Percentiles rank a stretch among this genome's conserved stretches.
Conservation (phyloP, 2,329 filamentous ascomycete species). For the Pyrenophora graminea region DNA sequence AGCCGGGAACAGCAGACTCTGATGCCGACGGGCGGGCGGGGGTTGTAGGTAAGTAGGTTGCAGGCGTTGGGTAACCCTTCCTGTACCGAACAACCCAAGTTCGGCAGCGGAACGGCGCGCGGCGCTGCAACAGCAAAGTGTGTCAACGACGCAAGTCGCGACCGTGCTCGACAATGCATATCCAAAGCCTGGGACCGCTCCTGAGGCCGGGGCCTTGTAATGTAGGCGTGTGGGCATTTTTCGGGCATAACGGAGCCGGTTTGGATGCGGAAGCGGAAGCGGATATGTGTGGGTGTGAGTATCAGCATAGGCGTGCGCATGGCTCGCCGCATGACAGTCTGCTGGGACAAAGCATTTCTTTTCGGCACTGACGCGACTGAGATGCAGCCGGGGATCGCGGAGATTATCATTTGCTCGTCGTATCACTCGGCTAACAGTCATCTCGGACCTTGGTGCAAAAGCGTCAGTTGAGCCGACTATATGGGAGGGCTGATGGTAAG, state of each 20-base stretch:
- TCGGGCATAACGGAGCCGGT: constrained; percentile 5
- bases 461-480: constrained; percentile 20
- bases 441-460: constrained; percentile 18
- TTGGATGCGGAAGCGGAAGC: not conserved
- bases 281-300: not conserved
- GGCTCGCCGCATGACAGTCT: constrained; percentile 12
- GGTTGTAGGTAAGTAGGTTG: not conserved
- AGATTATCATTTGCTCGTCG: constrained; percentile 19
- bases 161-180: constrained; percentile 18
- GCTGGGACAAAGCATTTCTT: constrained; percentile 17
- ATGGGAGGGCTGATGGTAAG: constrained; percentile 11
- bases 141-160: constrained; percentile 19
- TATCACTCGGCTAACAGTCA: constrained; percentile 13
- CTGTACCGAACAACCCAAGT: constrained; percentile 7
- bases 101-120: constrained; percentile 32
- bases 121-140: constrained; percentile 21
- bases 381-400: constrained; percentile 18
- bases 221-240: not conserved
- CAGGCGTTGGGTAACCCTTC: constrained; percentile 10
- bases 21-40: not conserved
- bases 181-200: not conserved
- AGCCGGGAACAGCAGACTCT: not conserved
- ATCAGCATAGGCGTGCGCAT: constrained; percentile 7
- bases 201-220: too few relatives aligned
- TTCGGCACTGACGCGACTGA: constrained; percentile 16